These are phyloP conservation scores for Leishmania guyanensis DNA, from an alignment of 208 protist species.

Conservation along the genomic window DNA sequence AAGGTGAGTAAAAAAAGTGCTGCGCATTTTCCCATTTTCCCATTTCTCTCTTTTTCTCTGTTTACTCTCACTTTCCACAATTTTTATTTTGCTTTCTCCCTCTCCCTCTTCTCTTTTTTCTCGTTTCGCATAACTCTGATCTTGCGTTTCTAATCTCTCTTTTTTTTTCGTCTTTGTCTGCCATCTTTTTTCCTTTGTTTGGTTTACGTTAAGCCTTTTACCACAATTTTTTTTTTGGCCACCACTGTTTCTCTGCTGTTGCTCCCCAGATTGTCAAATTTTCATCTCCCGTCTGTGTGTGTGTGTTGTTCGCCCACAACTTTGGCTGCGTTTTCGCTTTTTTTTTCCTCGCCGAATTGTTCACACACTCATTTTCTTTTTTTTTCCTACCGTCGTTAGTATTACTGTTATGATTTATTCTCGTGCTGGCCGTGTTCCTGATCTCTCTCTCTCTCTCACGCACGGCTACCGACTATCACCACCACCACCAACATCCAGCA, in stretches of 20 bases:
- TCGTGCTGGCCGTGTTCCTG: background rate
- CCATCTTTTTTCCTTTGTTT: background rate
- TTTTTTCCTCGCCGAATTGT: background rate
- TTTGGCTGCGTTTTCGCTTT: background rate
- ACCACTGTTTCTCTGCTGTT: background rate
- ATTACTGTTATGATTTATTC: conserved; percentile 10
- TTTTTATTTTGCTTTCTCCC: background rate
- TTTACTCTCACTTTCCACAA: background rate
- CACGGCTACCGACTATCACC: background rate
- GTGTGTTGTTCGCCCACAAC: background rate
- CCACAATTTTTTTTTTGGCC: background rate
- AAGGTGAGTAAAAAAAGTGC: background rate
- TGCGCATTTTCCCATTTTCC: too few relatives aligned
- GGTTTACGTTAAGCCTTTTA: background rate
- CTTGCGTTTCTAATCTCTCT: background rate
- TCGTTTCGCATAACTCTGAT: background rate
- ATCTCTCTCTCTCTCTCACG: conserved; percentile 1
- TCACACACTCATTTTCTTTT: background rate
- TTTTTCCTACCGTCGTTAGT: background rate
- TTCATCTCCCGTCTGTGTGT: background rate
- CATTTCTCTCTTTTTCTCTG: background rate
- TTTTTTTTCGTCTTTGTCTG: background rate
- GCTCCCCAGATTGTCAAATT: background rate
- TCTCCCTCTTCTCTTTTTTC: background rate
- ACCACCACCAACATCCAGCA: background rate